Conservation (phyloP, 179 eudicot species). For the Corrigiola litoralis region DNA sequence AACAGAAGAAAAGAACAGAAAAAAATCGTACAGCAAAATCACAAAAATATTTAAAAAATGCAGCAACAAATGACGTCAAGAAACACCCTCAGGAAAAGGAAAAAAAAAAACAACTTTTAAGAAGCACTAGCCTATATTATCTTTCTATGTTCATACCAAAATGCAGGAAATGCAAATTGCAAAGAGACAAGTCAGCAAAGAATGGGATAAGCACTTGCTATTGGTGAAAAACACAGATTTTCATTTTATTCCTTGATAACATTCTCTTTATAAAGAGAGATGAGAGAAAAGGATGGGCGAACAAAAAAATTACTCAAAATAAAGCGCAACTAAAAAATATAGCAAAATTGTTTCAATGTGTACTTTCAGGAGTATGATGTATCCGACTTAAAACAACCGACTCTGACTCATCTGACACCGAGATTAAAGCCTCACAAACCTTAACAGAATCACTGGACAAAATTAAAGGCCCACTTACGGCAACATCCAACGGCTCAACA, state of each 20-base stretch:
- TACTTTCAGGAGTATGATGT: constrained; percentile 97
- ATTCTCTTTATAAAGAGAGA: constrained; percentile 17
- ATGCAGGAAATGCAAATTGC: neutral
- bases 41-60: no score
- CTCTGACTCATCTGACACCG: constrained; percentile 68
- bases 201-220: neutral
- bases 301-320: constrained; percentile 21
- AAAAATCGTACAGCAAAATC: no score
- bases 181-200: neutral
- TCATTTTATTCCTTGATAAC: constrained; percentile 25
- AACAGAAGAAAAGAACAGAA: no score
- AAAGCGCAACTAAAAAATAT: constrained; percentile 26
- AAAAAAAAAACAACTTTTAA: no score
- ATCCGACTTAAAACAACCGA: constrained; percentile 86
- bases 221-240: constrained; percentile 5
- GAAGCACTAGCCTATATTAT: no score
- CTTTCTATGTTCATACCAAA: no score
- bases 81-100: no score
- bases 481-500: constrained; percentile 29
- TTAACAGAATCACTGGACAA: constrained; percentile 48
- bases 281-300: constrained; percentile 14
- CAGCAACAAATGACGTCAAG: no score
- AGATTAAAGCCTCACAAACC: constrained; percentile 57
- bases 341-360: constrained; percentile 89
- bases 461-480: constrained; percentile 43